A percentile compares a stretch with the other conserved stretches of the same genome.
Conservation (phyloP, 2,329 filamentous ascomycete genomes). For the Cladophialophora chaetospira region DNA sequence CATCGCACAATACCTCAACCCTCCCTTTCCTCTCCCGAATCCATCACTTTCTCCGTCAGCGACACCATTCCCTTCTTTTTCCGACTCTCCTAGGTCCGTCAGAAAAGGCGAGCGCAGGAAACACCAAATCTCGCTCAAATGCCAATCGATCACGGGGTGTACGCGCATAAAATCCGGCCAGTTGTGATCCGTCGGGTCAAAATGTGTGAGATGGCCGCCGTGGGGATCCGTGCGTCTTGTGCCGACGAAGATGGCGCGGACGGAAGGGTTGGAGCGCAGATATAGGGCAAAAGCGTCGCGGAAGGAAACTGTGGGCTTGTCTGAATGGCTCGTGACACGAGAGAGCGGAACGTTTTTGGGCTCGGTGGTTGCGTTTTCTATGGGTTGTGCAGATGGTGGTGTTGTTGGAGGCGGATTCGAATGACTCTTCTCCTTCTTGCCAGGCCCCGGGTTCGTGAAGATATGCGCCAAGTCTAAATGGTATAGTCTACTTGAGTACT, state of each 20-base stretch:
- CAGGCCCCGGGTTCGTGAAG: constrained; percentile 57
- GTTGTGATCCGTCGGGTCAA: constrained; percentile 81
- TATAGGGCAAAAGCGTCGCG: constrained; percentile 78
- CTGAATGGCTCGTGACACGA: background rate
- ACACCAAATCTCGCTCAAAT: constrained; percentile 91
- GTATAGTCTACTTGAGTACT: constrained; percentile 65
- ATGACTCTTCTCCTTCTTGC: constrained; percentile 28
- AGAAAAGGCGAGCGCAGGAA: constrained; percentile 68
- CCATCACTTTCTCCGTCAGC: no score
- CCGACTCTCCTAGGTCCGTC: constrained; percentile 43
- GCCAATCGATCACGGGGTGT: constrained; percentile 97
- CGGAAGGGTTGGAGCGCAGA: constrained; percentile 51
- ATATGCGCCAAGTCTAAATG: constrained; percentile 76
- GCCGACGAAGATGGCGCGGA: constrained; percentile 83
- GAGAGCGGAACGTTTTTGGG: constrained; percentile 2
- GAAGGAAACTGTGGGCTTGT: constrained; percentile 56
- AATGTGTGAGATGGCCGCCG: constrained; percentile 74
- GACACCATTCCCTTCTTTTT: background rate
- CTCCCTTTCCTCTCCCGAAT: background rate
- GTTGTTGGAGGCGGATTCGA: constrained; percentile 18
- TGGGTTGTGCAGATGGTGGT: background rate
- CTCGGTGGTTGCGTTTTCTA: no score
- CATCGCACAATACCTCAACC: constrained; percentile 75
- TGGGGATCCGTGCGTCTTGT: constrained; percentile 92
- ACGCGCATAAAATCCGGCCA: constrained; percentile 94